These are phyloP conservation scores for Alternaria solani DNA, from an alignment of 2,329 filamentous ascomycete genomes.

Conservation along the genomic window DNA sequence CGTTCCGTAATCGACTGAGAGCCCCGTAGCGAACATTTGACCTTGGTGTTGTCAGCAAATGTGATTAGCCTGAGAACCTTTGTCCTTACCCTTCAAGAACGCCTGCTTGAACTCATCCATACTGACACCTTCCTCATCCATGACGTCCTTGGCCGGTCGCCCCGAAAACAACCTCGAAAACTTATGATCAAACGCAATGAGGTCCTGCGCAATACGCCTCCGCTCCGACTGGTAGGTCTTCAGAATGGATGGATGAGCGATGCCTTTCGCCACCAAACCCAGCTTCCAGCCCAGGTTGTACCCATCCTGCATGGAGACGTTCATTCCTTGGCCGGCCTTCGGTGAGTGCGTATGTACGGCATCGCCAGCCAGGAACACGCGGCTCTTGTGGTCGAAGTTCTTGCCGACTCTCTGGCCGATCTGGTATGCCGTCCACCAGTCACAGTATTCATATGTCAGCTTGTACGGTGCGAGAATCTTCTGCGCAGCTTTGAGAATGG, in stretches of 20 bases:
- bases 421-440: constrained; percentile 74
- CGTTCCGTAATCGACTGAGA: constrained; percentile 66
- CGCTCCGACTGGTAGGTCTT: constrained; percentile 64
- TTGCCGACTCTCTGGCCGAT: constrained; percentile 71
- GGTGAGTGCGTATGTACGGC: constrained; percentile 66
- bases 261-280: constrained; percentile 57
- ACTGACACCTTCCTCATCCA: constrained; percentile 67
- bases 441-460: constrained; percentile 68
- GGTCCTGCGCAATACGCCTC: constrained; percentile 67
- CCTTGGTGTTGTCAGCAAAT: constrained; percentile 40
- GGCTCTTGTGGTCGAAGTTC: constrained; percentile 63
- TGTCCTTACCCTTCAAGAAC: constrained; percentile 58
- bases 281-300: constrained; percentile 68
- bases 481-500: constrained; percentile 69
- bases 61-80: too few relatives aligned
- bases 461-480: constrained; percentile 73
- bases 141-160: constrained; percentile 63
- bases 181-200: constrained; percentile 66
- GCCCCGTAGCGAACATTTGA: constrained; percentile 66
- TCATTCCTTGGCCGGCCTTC: constrained; percentile 76
- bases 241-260: constrained; percentile 53
- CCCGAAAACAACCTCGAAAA: constrained; percentile 59
- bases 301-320: constrained; percentile 73
- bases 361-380: constrained; percentile 76
- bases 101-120: constrained; percentile 70